Conservation (phyloP, 2,329 filamentous ascomycete genomes). For the Westerdykella sp. region DNA sequence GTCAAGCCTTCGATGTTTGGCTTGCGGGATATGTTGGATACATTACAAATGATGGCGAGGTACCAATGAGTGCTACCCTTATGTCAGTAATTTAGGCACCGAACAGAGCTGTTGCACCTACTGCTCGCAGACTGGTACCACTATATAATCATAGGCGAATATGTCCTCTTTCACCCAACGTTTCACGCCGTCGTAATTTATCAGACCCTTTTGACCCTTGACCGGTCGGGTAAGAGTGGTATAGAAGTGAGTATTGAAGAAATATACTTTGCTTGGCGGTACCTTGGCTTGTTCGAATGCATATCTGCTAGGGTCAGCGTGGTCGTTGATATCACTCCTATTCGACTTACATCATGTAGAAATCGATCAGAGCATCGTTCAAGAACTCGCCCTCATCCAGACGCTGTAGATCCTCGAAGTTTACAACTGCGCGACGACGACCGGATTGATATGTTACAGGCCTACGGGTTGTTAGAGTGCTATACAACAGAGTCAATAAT, state of each 20-base stretch:
- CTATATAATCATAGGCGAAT: constrained; percentile 78
- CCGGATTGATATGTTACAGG: constrained; percentile 59
- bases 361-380: constrained; percentile 88
- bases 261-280: constrained; percentile 62
- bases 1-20: constrained; percentile 7
- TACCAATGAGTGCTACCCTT: constrained; percentile 70
- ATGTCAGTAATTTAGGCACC: constrained; percentile 1
- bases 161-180: constrained; percentile 81
- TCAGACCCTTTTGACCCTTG: constrained; percentile 46
- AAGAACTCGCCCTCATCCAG: constrained; percentile 80
- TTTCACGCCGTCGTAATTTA: constrained; percentile 81
- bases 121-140: constrained; percentile 85
- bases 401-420: constrained; percentile 65
- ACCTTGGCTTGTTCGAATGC: constrained; percentile 33
- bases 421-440: constrained; percentile 58
- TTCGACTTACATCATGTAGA: constrained; percentile 60
- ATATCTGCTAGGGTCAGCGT: constrained; percentile 14
- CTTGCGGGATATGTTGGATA: constrained; percentile 53
- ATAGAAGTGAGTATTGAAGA: constrained; percentile 93
- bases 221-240: constrained; percentile 58
- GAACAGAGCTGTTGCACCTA: constrained; percentile 7
- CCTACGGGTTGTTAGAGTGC: constrained; percentile 19
- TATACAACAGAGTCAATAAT: background rate
- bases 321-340: constrained; percentile 14
- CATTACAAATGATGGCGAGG: constrained; percentile 88